phyloP scores from a whole-genome alignment of 768 basidiomycete genomes.

The Boletus coccyginus region DNA sequence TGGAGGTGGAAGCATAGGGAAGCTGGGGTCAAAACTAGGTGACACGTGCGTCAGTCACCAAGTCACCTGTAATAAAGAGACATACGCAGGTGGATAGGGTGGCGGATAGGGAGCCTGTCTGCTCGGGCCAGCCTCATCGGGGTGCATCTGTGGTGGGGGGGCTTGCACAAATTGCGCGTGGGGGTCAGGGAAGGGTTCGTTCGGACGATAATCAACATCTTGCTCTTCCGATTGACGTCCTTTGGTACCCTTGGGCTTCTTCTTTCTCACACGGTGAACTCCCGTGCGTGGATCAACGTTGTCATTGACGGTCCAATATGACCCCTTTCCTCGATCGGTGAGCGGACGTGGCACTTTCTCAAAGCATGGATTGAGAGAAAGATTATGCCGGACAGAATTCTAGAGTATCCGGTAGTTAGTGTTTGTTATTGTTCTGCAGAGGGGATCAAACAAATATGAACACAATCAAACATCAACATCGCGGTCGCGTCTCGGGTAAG shows the following conservation, averaged over 20 bases:
- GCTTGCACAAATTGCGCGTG: conserved; percentile 51
- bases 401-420: conserved; percentile 32
- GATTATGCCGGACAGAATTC: conserved; percentile 91
- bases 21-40: conserved; percentile 70
- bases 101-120: conserved; percentile 59
- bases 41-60: conserved; percentile 9
- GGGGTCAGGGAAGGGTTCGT: conserved; percentile 56
- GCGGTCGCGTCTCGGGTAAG: conserved; percentile 43
- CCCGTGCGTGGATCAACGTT: conserved; percentile 87
- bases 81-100: conserved; percentile 55
- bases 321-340: conserved; percentile 87
- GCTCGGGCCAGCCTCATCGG: conserved; percentile 61
- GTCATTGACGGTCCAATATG: conserved; percentile 91
- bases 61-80: not conserved
- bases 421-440: conserved; percentile 28
- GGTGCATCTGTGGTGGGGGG: conserved; percentile 49
- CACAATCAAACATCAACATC: conserved; percentile 64
- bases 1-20: conserved; percentile 57
- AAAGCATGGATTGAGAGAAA: conserved; percentile 88
- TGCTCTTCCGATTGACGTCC: conserved; percentile 52
- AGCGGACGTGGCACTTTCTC: conserved; percentile 90
- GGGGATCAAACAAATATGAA: conserved; percentile 52
- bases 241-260: conserved; percentile 65
- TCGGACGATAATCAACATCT: conserved; percentile 63
- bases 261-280: conserved; percentile 85